Conservation (phyloP, 495 filamentous ascomycete genomes). For the Cudoniella acicularis region DNA sequence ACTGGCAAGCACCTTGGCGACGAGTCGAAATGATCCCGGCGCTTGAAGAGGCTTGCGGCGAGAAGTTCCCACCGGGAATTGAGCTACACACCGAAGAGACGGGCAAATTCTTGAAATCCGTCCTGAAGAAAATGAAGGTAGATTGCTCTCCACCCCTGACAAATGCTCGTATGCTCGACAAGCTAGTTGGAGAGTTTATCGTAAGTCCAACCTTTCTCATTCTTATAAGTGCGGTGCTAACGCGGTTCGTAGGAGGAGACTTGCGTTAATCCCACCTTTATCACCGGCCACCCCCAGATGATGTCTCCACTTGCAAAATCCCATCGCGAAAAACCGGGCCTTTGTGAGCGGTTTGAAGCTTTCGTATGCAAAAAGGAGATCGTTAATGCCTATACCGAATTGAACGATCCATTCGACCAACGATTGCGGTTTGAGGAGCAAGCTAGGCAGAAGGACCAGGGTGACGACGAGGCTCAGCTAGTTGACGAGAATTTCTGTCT, state of each 20-base stretch:
- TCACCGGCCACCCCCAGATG: slow-evolving; percentile 87
- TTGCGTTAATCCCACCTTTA: slow-evolving; percentile 97
- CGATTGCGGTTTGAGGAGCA: slow-evolving; percentile 94
- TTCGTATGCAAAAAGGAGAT: slow-evolving; percentile 98
- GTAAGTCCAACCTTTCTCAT: no score
- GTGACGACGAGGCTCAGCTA: slow-evolving; percentile 93
- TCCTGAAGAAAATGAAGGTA: slow-evolving; percentile 87
- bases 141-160: slow-evolving; percentile 87
- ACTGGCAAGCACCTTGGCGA: slow-evolving; percentile 94
- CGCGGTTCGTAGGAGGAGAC: no score
- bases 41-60: slow-evolving; percentile 81
- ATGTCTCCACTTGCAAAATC: slow-evolving; percentile 98
- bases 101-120: slow-evolving; percentile 74
- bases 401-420: slow-evolving; percentile 96
- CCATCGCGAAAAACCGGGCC: slow-evolving; percentile 72
- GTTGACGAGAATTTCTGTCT: slow-evolving; percentile 92
- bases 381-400: slow-evolving; percentile 92
- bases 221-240: no score
- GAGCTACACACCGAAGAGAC: slow-evolving; percentile 88
- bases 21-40: slow-evolving; percentile 94
- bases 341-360: slow-evolving; percentile 95
- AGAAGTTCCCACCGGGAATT: slow-evolving; percentile 86
- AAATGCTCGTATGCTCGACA: slow-evolving; percentile 95
- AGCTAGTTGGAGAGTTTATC: slow-evolving; percentile 92
- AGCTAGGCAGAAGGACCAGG: slow-evolving; percentile 89